These are phyloP conservation scores for Exsudoporus floridanus DNA, from an alignment of 1,284 basidiomycete genomes.

Conservation along the genomic window DNA sequence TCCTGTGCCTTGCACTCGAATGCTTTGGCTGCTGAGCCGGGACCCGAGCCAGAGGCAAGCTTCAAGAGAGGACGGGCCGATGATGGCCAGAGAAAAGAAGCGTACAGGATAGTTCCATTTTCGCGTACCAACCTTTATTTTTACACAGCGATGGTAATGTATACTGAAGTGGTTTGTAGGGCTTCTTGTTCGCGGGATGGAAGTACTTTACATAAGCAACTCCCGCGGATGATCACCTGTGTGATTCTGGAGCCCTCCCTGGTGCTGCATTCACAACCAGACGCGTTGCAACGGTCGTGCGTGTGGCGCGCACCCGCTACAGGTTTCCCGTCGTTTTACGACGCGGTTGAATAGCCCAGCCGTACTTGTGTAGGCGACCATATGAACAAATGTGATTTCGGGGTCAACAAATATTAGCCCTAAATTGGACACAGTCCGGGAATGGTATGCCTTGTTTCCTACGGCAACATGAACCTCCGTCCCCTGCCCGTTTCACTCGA, in stretches of 20 bases:
- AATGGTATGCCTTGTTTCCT: slow-evolving; percentile 25
- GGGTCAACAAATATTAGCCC: slow-evolving; percentile 1
- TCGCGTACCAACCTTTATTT: neutral
- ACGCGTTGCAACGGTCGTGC: neutral
- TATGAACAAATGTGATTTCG: slow-evolving; percentile 6
- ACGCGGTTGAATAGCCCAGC: neutral
- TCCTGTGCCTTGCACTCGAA: neutral
- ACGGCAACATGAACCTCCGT: slow-evolving; percentile 2
- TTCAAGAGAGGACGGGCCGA: neutral
- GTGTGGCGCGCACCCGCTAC: neutral
- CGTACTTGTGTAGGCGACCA: neutral
- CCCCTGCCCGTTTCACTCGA: neutral
- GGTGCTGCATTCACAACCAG: too few relatives aligned
- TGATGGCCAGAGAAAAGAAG: neutral
- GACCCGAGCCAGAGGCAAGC: neutral
- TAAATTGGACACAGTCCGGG: slow-evolving; percentile 17
- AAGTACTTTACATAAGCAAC: slow-evolving; percentile 19
- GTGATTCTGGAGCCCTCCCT: too few relatives aligned
- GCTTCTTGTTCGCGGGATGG: neutral
- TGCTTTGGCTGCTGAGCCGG: neutral
- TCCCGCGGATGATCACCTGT: neutral
- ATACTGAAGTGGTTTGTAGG: neutral
- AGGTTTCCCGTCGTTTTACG: neutral
- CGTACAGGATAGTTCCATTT: neutral
- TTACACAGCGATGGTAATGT: neutral